These are phyloP conservation scores for Meyerozyma elateridarum DNA, from an alignment of 1,139 yeast species.

Conservation along the genomic window DNA sequence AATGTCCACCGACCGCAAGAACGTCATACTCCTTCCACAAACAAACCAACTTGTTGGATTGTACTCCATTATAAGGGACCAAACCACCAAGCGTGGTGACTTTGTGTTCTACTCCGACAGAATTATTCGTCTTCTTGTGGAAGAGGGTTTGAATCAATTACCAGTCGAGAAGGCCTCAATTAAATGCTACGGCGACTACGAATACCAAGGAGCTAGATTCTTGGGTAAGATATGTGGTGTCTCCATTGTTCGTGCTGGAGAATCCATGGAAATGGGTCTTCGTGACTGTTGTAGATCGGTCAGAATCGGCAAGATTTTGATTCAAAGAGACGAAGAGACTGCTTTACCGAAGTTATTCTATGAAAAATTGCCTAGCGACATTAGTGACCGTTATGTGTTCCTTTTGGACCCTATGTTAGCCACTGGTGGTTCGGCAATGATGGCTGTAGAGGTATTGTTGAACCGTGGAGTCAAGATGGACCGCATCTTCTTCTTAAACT, in stretches of 20 bases:
- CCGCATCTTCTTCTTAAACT: conserved; percentile 80
- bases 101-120: conserved; percentile 94
- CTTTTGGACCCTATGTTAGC: conserved; percentile 96
- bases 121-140: conserved; percentile 86
- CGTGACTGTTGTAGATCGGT: conserved; percentile 94
- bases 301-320: conserved; percentile 90
- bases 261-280: conserved; percentile 96
- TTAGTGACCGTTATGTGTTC: conserved; percentile 80
- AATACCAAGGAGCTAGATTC: conserved; percentile 75
- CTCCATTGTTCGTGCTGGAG: conserved; percentile 96
- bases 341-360: conserved; percentile 73
- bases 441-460: conserved; percentile 90
- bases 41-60: conserved; percentile 86
- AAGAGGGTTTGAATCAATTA: conserved; percentile 87
- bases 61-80: conserved; percentile 85
- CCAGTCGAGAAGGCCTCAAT: conserved; percentile 72
- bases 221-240: conserved; percentile 96
- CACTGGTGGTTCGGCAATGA: conserved; percentile 95
- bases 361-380: conserved; percentile 91
- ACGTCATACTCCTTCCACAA: conserved; percentile 73
- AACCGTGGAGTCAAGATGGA: conserved; percentile 84
- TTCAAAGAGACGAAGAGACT: conserved; percentile 96
- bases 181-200: conserved; percentile 71
- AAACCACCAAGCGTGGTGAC: conserved; percentile 75
- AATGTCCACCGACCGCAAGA: no score